Conservation (phyloP, 768 basidiomycete genomes). For the Suillus luteus region DNA sequence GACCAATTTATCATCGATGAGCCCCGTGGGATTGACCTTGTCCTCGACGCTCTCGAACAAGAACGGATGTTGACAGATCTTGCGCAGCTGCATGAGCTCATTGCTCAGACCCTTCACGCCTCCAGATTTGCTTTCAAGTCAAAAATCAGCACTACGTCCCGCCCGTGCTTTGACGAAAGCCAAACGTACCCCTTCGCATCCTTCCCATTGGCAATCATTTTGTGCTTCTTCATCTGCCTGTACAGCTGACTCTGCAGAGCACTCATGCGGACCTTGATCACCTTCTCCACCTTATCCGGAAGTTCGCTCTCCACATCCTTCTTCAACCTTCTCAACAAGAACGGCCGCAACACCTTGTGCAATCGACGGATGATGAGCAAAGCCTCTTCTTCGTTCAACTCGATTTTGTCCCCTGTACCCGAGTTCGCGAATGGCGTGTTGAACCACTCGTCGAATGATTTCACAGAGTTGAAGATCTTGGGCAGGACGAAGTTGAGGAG, state of each 20-base stretch:
- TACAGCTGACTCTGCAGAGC: slow-evolving; percentile 90
- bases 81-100: slow-evolving; percentile 96
- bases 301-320: slow-evolving; percentile 96
- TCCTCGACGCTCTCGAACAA: slow-evolving; percentile 95
- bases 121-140: slow-evolving; percentile 54
- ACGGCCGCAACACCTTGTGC: slow-evolving; percentile 94
- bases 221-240: slow-evolving; percentile 97
- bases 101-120: slow-evolving; percentile 92
- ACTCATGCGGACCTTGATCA: slow-evolving; percentile 95
- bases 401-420: slow-evolving; percentile 97
- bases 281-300: slow-evolving; percentile 97
- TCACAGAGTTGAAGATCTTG: slow-evolving; percentile 97
- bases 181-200: slow-evolving; percentile 68
- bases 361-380: slow-evolving; percentile 94
- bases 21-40: slow-evolving; percentile 81
- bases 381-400: slow-evolving; percentile 99
- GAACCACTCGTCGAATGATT: slow-evolving; percentile 99
- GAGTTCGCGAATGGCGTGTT: slow-evolving; percentile 99
- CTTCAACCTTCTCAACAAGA: slow-evolving; percentile 90
- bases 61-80: slow-evolving; percentile 98
- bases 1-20: slow-evolving; percentile 83
- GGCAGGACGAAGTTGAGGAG: slow-evolving; percentile 93
- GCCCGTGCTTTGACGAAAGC: background rate
- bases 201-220: slow-evolving; percentile 90
- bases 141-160: slow-evolving; percentile 6